Base-by-base conservation (phyloP, 2,329 filamentous ascomycete species). In the Exophiala lecanii-corni region DNA sequence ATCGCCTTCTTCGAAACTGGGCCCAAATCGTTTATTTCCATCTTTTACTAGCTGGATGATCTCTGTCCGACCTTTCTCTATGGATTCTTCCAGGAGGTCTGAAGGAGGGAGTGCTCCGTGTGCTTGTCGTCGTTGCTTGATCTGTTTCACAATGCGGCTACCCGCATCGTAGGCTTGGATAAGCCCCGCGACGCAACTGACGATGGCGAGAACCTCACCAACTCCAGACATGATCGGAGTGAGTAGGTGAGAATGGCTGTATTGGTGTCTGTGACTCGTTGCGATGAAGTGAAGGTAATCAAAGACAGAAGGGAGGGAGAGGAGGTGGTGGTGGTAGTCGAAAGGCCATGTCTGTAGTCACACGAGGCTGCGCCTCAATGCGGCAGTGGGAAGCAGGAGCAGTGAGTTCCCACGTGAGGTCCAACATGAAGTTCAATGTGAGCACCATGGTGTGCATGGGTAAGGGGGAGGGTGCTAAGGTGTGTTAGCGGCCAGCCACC, bases 131-230 rank as follows among this genome's bases (percentile, higher is more conserved):
- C 44, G 34, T 28, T 38, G 38, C 32, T 47, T 47, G 44, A 47
- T 47, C 23, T 47, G 44, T 31, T 20, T 36, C 34, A 47, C 28
- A 21, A 47, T 39, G 28, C 44, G 44, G 20, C 21, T 34, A 19
- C 44, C 44, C 13, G 44, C 39, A 37, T 47, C 44, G 16, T 43
- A 47, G 26, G 44, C 44, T 31, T 47, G 44, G 23, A 47, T 47
- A 26, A 47, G 26, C 12, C 44, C 44, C 2, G 44, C 44, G 7
- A 47, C 44, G 35, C 39, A 42, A 33, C 44, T 47, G 25, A 47
- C 44, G 25, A 47, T 47, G 9, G 44, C 44, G 18, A 47, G 44
- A 36, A 40, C 39, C 39, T 47, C 44, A 36, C 44, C 44, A 9
- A 47, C 35, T 20, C 44, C 44, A 26, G 44, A 47, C 44, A 47